Evolutionary conservation across 176 grass and related monocot species (phyloP).

Genomic region (Triticum dicoccoides): DNA sequence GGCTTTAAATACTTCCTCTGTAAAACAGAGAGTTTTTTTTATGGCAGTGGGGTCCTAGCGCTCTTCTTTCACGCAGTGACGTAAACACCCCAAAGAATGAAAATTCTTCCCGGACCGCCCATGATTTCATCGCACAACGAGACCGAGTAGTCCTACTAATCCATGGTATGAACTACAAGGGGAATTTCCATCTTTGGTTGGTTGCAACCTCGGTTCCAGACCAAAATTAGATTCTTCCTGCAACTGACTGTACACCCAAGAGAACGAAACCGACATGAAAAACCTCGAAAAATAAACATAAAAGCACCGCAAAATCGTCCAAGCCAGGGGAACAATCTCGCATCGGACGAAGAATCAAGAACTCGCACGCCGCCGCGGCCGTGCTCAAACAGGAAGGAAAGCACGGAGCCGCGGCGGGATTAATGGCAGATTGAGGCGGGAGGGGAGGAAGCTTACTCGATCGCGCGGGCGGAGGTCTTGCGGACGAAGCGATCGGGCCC

Average conservation of each 20-base stretch:
- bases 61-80: conserved; percentile 11
- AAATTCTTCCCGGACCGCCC: neutral
- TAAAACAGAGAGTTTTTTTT: neutral
- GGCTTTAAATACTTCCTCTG: neutral
- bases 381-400: neutral
- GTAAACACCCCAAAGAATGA: neutral
- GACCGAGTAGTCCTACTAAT: neutral
- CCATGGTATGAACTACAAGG: conserved; percentile 4
- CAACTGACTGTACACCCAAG: neutral
- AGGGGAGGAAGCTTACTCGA: conserved; percentile 22
- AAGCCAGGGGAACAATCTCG: neutral
- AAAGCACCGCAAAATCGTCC: neutral
- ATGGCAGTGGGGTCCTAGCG: neutral
- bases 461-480: conserved; percentile 5
- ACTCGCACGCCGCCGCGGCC: neutral
- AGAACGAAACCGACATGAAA: neutral
- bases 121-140: conserved; percentile 1
- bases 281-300: neutral
- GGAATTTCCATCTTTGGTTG: neutral
- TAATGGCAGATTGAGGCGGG: conserved; percentile 5
- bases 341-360: conserved; percentile 15
- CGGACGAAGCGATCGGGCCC: conserved; percentile 15
- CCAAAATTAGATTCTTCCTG: neutral
- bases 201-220: neutral
- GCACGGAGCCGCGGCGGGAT: neutral